These are phyloP conservation scores for Xylariaceae sp. DNA, from an alignment of 2,329 filamentous ascomycete genomes.

Conservation along the genomic window DNA sequence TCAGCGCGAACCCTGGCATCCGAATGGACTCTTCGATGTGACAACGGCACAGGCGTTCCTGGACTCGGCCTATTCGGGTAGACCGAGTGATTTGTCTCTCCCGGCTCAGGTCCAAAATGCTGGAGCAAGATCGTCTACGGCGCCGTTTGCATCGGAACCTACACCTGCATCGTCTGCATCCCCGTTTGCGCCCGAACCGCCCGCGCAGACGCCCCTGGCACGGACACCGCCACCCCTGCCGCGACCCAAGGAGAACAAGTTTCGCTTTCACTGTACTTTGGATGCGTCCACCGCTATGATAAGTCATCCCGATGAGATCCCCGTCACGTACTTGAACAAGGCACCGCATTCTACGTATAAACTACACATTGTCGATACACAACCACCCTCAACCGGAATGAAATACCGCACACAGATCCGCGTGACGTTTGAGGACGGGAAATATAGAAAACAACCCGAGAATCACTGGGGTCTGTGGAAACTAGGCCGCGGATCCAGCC, in stretches of 20 bases:
- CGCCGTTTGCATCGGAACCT: no score
- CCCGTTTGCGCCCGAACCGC: no score
- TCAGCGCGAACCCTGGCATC: no score
- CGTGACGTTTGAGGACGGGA: constrained; percentile 95
- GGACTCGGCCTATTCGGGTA: no score
- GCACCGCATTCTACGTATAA: constrained; percentile 75
- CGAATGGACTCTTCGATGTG: no score
- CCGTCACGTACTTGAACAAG: constrained; percentile 97
- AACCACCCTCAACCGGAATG: constrained; percentile 54
- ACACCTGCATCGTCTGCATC: no score
- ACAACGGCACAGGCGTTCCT: no score
- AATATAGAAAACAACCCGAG: constrained; percentile 77
- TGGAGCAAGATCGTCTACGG: no score
- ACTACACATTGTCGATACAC: constrained; percentile 74
- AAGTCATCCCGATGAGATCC: constrained; percentile 82
- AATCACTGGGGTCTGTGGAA: constrained; percentile 90
- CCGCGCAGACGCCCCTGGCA: no score
- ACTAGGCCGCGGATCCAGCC: constrained; percentile 89
- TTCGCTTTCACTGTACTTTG: constrained; percentile 83
- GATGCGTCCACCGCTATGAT: constrained; percentile 97
- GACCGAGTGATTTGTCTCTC: no score
- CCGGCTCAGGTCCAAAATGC: no score
- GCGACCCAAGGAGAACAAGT: constrained; percentile 33
- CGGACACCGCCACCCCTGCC: no score
- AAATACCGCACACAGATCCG: constrained; percentile 87